These are phyloP conservation scores for Favolaschia claudopus DNA, from an alignment of 768 basidiomycete species.

Conservation along the genomic window DNA sequence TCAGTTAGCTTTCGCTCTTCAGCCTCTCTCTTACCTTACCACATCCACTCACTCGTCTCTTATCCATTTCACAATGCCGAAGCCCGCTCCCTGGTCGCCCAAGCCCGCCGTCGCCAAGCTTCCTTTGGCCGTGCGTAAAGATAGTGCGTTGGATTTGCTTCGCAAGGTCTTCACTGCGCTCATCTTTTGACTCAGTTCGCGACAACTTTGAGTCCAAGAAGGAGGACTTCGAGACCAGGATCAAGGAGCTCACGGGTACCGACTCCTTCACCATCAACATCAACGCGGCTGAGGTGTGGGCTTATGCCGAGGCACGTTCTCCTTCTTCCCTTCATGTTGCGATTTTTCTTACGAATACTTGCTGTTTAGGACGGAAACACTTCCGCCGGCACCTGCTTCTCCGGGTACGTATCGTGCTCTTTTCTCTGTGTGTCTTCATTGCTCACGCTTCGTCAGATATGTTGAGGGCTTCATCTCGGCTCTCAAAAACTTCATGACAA, in stretches of 20 bases:
- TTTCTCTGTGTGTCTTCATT: background rate
- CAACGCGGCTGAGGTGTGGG: constrained; percentile 44
- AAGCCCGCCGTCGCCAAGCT: constrained; percentile 45
- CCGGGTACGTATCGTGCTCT: constrained; percentile 27
- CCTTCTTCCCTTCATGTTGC: no score
- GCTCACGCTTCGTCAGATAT: constrained; percentile 35
- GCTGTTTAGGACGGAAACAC: constrained; percentile 31
- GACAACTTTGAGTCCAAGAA: constrained; percentile 47
- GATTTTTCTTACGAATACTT: no score
- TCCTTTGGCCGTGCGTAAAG: constrained; percentile 45
- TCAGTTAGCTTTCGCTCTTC: no score
- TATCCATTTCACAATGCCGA: constrained; percentile 18
- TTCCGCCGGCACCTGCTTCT: constrained; percentile 32
- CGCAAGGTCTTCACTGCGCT: background rate
- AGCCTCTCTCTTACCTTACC: background rate
- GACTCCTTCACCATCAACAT: constrained; percentile 43
- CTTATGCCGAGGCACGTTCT: constrained; percentile 44
- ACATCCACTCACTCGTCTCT: background rate
- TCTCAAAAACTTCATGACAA: constrained; percentile 37
- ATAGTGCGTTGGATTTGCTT: constrained; percentile 32
- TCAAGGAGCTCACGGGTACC: constrained; percentile 37
- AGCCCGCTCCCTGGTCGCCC: constrained; percentile 35
- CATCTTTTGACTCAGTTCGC: constrained; percentile 39
- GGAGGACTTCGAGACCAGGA: constrained; percentile 41
- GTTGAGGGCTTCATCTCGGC: constrained; percentile 44